phyloP scores from a whole-genome alignment of 345 rosid genomes.

The Conringia planisiliqua region DNA sequence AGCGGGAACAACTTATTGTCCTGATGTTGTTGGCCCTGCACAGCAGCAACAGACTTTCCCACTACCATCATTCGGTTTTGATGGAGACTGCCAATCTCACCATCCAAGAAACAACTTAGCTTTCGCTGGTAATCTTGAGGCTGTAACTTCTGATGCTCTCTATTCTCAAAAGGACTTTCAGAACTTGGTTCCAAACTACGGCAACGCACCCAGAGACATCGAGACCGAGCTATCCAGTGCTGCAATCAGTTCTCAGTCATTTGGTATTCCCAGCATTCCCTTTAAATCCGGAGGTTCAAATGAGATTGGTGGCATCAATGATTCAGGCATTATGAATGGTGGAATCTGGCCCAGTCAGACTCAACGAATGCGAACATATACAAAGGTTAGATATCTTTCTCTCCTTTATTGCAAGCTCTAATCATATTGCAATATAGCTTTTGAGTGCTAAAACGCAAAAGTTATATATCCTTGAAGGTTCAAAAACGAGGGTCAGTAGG shows the following conservation, averaged over 20 bases:
- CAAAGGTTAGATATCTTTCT: conserved; percentile 57
- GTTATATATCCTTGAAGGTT: conserved; percentile 48
- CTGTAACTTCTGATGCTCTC: conserved; percentile 62
- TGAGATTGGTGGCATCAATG: conserved; percentile 61
- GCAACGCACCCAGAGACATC: conserved; percentile 66
- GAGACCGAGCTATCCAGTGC: conserved; percentile 90
- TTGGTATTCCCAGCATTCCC: conserved; percentile 76
- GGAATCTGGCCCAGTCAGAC: conserved; percentile 86
- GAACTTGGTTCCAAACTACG: conserved; percentile 70
- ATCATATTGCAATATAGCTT: neutral
- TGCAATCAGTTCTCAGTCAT: conserved; percentile 83
- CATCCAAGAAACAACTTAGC: conserved; percentile 59
- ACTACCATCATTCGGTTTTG: conserved; percentile 70
- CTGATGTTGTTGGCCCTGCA: conserved; percentile 54
- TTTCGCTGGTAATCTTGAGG: conserved; percentile 55
- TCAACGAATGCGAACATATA: conserved; percentile 87
- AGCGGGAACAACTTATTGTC: conserved; percentile 78
- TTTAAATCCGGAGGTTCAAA: conserved; percentile 73
- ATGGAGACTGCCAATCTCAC: conserved; percentile 72
- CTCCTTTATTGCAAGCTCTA: neutral
- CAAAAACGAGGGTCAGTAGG: conserved; percentile 98
- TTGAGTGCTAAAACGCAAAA: neutral
- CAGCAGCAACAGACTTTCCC: conserved; percentile 59
- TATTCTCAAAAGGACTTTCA: conserved; percentile 86
- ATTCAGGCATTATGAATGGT: conserved; percentile 61